Conservation (phyloP, 148 eudicot genomes). For the Tetragonia tetragonoides region DNA sequence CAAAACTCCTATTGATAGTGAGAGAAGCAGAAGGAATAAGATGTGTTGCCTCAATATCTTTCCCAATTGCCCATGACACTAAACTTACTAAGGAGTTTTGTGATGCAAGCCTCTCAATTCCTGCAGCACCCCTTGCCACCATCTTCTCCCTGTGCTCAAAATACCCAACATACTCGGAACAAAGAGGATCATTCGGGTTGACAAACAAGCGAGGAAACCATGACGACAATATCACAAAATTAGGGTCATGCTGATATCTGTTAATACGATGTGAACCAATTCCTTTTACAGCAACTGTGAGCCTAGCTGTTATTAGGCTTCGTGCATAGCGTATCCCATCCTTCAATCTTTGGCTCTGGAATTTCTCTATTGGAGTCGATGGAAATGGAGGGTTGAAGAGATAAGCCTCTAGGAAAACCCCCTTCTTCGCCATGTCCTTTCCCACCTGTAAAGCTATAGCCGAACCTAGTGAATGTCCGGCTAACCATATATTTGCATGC, state of each 20-base stretch:
- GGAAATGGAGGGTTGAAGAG: constrained; percentile 77
- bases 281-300: constrained; percentile 36
- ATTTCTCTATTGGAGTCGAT: constrained; percentile 45
- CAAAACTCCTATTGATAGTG: constrained; percentile 33
- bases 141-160: constrained; percentile 69
- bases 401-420: constrained; percentile 48
- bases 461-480: constrained; percentile 77
- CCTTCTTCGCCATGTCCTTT: constrained; percentile 47
- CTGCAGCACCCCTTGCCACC: constrained; percentile 48
- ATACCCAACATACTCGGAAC: constrained; percentile 59
- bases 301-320: constrained; percentile 50
- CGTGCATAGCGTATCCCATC: constrained; percentile 44
- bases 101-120: constrained; percentile 50
- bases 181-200: constrained; percentile 57
- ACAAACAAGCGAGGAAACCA: constrained; percentile 74
- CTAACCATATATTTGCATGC: constrained; percentile 49
- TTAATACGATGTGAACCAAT: neutral
- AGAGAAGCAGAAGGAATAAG: constrained; percentile 59
- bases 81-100: constrained; percentile 46
- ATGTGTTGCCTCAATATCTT: constrained; percentile 44
- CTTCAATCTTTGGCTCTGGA: constrained; percentile 40
- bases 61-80: constrained; percentile 36
- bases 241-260: constrained; percentile 4
- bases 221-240: constrained; percentile 36
- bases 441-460: constrained; percentile 67